A percentile compares a stretch with the other conserved stretches of the same genome.
phyloP scores from a whole-genome alignment of 768 basidiomycete species.

The Tricholoma sp. region DNA sequence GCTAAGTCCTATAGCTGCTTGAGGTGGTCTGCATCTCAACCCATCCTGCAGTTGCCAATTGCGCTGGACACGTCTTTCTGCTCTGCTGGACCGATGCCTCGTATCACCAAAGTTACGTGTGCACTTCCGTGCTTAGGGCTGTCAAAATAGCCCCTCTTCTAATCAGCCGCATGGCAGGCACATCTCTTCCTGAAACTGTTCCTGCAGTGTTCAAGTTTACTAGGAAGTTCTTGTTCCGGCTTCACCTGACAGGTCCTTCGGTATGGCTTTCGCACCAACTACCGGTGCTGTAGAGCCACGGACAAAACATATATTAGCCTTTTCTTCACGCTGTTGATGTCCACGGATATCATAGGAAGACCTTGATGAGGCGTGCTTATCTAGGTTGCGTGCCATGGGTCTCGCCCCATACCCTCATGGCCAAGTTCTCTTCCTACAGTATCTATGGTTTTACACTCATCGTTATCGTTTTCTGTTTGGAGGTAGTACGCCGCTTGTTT shows the following conservation, averaged over 20 bases:
- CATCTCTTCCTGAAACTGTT: conserved; percentile 1
- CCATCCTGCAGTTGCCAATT: not conserved
- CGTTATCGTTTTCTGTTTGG: conserved; percentile 8
- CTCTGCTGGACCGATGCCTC: not conserved
- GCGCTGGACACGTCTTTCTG: not conserved
- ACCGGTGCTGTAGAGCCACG: conserved; percentile 6
- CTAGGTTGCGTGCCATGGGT: not conserved
- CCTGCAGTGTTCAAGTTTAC: not conserved
- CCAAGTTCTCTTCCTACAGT: not conserved
- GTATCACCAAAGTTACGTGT: conserved; percentile 5
- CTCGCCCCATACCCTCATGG: not conserved
- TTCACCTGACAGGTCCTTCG: conserved; percentile 6
- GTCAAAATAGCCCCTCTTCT: conserved; percentile 5
- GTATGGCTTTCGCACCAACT: not conserved
- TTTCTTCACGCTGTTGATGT: conserved; percentile 3
- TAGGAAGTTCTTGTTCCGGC: conserved; percentile 2
- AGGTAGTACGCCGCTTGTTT: conserved; percentile 20
- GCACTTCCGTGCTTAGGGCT: conserved; percentile 2
- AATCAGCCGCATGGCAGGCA: conserved; percentile 9
- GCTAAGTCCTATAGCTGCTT: not conserved
- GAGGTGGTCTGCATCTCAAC: not conserved
- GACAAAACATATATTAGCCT: conserved; percentile 1
- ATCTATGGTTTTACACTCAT: not conserved
- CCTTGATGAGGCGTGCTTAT: conserved; percentile 3
- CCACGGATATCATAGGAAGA: conserved; percentile 11